Evolutionary conservation across 192 early-diverging fungal genomes (phyloP), one percentile per base, ranked within the genome.

Genomic region (Coemansia sp.): DNA sequence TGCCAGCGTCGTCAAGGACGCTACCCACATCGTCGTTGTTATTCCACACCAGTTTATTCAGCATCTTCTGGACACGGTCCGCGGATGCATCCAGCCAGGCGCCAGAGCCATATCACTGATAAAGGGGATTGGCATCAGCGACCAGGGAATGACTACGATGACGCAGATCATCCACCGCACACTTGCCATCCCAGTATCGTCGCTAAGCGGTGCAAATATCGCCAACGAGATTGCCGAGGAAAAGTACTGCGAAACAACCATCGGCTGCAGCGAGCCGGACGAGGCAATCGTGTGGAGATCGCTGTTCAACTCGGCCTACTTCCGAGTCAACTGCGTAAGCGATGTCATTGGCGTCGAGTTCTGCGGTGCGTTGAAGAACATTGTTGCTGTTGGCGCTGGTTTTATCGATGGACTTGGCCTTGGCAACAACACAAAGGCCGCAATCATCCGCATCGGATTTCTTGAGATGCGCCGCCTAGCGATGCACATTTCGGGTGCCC

Each of bases 341-440:
- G 97, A 99, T 69, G 88, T 93, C 2, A 84, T 89, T 61, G 97
- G 94, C 55, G 94, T 96, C 29, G 94, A 99, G 83, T 83, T 99
- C 31, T 99, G 95, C 78, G 97, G 97, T 42, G 97, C 97, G 9
- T 76, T 99, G 33, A 99, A 99, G 83, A 98, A 98, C 85, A 88
- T 98, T 15, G 88, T 98, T n/a, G 97, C 97, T 17, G 87, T 99
- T 55, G 97, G 90, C 20, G 97, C 94, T 33, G 97, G 97, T 50
- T 84, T 97, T 56, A 87, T 95, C 48, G 95, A 99, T 76, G 95
- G 97, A 19, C 83, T 97, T 55, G 91, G 91, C 7, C 78, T 88
- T 33, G 97, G 95, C 37, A 91, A 94, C 74, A 98, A 98, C 82
- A 91, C 97, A 19, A 97, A 98, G 82, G 97, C 97, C 1, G 95